Conservation (phyloP, 75 land plant genomes). For the Isoetes taiwanensis region DNA sequence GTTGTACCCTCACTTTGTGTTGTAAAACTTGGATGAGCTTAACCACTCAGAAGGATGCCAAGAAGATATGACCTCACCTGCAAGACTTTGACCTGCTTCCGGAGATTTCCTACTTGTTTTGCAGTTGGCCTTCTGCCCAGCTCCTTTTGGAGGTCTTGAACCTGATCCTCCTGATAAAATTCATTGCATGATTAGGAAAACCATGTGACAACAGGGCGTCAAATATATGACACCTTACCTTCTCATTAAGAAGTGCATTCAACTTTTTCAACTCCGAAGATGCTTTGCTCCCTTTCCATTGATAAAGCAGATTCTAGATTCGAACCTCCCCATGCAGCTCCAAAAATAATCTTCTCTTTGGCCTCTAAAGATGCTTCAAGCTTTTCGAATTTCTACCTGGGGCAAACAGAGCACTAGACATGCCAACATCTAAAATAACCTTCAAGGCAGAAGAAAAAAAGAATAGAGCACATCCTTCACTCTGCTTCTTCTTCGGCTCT, state of each 20-base stretch:
- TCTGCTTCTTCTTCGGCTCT: too few relatives aligned
- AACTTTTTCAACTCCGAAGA: neutral
- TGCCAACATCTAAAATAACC: too few relatives aligned
- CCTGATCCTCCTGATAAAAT: neutral
- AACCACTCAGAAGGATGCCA: too few relatives aligned
- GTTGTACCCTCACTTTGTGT: too few relatives aligned
- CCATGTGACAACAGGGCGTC: too few relatives aligned
- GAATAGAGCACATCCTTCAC: too few relatives aligned
- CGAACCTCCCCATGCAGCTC: conserved; percentile 2
- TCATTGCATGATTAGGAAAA: neutral
- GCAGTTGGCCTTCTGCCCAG: neutral
- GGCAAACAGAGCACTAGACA: too few relatives aligned
- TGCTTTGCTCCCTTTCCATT: neutral
- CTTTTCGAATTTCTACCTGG: too few relatives aligned
- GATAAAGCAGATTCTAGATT: conserved; percentile 1
- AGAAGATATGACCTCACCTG: too few relatives aligned
- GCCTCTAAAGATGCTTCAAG: conserved; percentile 7
- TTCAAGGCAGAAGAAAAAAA: too few relatives aligned
- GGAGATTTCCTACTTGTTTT: neutral
- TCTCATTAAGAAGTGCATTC: neutral
- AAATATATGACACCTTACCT: conserved; percentile 2
- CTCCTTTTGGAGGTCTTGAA: conserved; percentile 3
- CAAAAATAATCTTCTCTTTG: conserved; percentile 1
- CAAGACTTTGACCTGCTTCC: conserved; percentile 1
- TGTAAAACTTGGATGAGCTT: too few relatives aligned